Evolutionary conservation across 1,284 basidiomycete genomes (phyloP).

Genomic region (Malassezia globosa): DNA sequence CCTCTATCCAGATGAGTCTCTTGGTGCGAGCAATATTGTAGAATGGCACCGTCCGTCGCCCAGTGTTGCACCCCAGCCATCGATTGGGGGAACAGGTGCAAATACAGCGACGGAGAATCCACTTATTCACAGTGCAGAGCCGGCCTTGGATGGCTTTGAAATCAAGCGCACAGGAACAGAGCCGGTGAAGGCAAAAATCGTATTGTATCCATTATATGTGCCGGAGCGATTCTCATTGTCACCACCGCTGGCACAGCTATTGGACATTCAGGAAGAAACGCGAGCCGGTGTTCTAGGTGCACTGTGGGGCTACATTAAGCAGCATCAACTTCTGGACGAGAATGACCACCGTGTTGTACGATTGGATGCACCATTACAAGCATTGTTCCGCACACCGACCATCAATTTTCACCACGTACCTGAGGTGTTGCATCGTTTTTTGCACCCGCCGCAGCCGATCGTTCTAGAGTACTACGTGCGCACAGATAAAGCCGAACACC

Average conservation of each 20-base stretch:
- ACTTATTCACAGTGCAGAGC: constrained; percentile 37
- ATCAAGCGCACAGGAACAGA: constrained; percentile 69
- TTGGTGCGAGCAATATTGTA: constrained; percentile 32
- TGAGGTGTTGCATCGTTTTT: constrained; percentile 69
- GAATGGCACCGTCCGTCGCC: constrained; percentile 50
- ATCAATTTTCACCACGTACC: constrained; percentile 73
- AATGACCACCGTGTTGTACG: constrained; percentile 68
- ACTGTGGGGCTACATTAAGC: constrained; percentile 85
- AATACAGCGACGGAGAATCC: constrained; percentile 32
- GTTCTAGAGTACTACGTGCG: constrained; percentile 61
- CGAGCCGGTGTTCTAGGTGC: constrained; percentile 69
- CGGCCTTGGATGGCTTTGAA: constrained; percentile 66
- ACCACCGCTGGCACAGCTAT: constrained; percentile 63
- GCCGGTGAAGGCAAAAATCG: constrained; percentile 64
- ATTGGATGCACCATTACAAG: constrained; percentile 53
- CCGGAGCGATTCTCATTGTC: constrained; percentile 76
- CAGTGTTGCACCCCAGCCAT: constrained; percentile 41
- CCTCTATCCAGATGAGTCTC: constrained; percentile 57
- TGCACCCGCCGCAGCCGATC: constrained; percentile 69
- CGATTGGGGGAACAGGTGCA: constrained; percentile 24
- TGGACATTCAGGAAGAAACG: constrained; percentile 76
- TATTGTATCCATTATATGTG: constrained; percentile 71
- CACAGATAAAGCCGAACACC: constrained; percentile 43
- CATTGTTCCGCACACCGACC: constrained; percentile 50
- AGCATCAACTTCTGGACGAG: constrained; percentile 76